Conservation (phyloP, 495 filamentous ascomycete species). For the Apiosordaria backusii region DNA sequence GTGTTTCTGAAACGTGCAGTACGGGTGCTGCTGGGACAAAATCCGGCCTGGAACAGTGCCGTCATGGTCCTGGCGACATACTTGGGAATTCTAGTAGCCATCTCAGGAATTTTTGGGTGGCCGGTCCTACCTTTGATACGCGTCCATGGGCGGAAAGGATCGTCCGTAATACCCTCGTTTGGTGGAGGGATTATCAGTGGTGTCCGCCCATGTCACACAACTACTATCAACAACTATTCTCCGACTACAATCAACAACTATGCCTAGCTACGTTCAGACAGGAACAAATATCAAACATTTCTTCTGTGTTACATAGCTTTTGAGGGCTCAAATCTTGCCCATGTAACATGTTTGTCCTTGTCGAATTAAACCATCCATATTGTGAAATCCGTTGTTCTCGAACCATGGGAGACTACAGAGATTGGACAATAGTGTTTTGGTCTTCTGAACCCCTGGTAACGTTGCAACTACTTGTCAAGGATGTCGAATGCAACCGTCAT, state of each 20-base stretch:
- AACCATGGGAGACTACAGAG: background rate
- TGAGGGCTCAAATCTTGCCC: no score
- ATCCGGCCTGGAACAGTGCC: slow-evolving; percentile 3
- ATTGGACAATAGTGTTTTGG: background rate
- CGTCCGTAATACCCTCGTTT: background rate
- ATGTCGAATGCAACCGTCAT: background rate
- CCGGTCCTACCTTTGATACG: slow-evolving; percentile 9
- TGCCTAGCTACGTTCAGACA: background rate
- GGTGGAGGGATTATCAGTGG: background rate
- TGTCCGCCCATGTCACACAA: background rate
- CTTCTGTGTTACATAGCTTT: background rate
- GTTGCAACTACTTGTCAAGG: background rate
- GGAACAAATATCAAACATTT: background rate
- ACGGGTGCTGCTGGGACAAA: slow-evolving; percentile 4
- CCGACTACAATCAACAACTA: background rate
- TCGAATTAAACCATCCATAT: no score
- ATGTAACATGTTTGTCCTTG: no score
- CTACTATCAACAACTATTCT: background rate
- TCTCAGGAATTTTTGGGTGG: slow-evolving; percentile 14
- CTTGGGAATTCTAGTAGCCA: slow-evolving; percentile 11
- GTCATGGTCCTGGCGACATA: slow-evolving; percentile 10
- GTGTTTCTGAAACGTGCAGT: background rate
- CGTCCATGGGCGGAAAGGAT: background rate
- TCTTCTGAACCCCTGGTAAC: background rate
- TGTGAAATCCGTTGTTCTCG: no score